Base-by-base conservation (phyloP, 768 basidiomycete species). In the Zangia roseola region DNA sequence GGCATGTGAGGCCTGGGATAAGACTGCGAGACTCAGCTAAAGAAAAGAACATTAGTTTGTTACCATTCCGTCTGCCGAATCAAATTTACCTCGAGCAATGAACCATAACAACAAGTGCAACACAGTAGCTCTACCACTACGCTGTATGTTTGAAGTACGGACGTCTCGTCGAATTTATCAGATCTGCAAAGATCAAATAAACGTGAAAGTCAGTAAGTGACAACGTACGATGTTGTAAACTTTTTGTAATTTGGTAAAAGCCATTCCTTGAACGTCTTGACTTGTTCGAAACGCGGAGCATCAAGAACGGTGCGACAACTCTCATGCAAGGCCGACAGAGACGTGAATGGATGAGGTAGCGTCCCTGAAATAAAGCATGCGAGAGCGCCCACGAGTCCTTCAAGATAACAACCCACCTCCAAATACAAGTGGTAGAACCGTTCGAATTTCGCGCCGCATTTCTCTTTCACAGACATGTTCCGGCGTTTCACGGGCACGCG, bases 251-350 rank as follows among this genome's bases (percentile, higher is more conserved):
- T 71, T 4, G 89, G 90, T n/a, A 88, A 63, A 26, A 92, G 71
- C 90, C 90, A 92, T 40, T 81, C 78, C 46, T 74, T 75, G 46
- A 90, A 76, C 9, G 79, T 79, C 56, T 84, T 74, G 31, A 88
- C 80, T 68, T 91, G 88, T 54, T 91, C 87, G 53, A 81, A 91
- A 19, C 86, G 80, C 20, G 86, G 74, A 3, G 86, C 82, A 5
- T 65, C 65, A 25, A 82, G 59, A 36, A 85, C 60, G 5, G 68
- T 70, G 9, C 57, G 64, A 61, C 84, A 87, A 23, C 65, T 70
- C 14, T 61, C 54, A 12, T 73, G 63, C 16, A 83, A 55, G n/a
- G 60, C 60, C 5, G 68, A 57, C 12, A 72, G 68, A n/a, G 77
- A 75, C 7, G 60, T 49, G 48, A 69, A 61, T 25, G 56, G 45